Percentiles rank a stretch among this genome's conserved stretches.
Conservation (phyloP, 805 yeast species). For the Saturnispora galanensis region DNA sequence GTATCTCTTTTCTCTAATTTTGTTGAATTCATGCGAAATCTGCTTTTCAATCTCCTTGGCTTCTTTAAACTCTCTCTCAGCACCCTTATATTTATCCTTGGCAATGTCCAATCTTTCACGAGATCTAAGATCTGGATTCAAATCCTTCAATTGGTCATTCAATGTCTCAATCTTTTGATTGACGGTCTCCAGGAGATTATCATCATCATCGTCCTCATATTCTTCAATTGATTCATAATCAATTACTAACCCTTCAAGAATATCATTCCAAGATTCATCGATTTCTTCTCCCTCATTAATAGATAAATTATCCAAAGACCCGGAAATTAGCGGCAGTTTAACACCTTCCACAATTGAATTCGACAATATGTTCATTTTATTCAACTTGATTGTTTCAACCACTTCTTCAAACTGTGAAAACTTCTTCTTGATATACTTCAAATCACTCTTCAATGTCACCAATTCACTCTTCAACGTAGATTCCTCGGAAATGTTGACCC, state of each 20-base stretch:
- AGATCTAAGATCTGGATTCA: slow-evolving; percentile 81
- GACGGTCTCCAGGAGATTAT: slow-evolving; percentile 19
- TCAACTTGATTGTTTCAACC: slow-evolving; percentile 42
- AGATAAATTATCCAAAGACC: slow-evolving; percentile 51
- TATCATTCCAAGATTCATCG: slow-evolving; percentile 24
- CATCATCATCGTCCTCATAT: slow-evolving; percentile 17
- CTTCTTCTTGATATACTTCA: slow-evolving; percentile 25
- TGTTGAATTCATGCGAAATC: slow-evolving; percentile 45
- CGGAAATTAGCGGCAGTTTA: slow-evolving; percentile 50
- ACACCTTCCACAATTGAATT: slow-evolving; percentile 69
- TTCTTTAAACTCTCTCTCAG: slow-evolving; percentile 53
- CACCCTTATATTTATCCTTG: slow-evolving; percentile 44
- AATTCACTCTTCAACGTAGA: slow-evolving; percentile 23
- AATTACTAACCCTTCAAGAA: slow-evolving; percentile 38
- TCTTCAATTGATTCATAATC: slow-evolving; percentile 41
- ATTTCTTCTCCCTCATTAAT: slow-evolving; percentile 28
- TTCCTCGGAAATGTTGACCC: slow-evolving; percentile 12
- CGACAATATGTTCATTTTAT: slow-evolving; percentile 49
- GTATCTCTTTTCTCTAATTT: slow-evolving; percentile 49
- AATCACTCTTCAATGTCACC: slow-evolving; percentile 24
- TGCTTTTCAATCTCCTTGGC: slow-evolving; percentile 54
- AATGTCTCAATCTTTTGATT: slow-evolving; percentile 25
- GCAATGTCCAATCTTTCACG: slow-evolving; percentile 65
- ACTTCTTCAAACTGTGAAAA: slow-evolving; percentile 40
- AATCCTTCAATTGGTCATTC: slow-evolving; percentile 30